Evolutionary conservation across 2,329 filamentous ascomycete genomes (phyloP).

Genomic region (Ambrosiella cleistominuta): DNA sequence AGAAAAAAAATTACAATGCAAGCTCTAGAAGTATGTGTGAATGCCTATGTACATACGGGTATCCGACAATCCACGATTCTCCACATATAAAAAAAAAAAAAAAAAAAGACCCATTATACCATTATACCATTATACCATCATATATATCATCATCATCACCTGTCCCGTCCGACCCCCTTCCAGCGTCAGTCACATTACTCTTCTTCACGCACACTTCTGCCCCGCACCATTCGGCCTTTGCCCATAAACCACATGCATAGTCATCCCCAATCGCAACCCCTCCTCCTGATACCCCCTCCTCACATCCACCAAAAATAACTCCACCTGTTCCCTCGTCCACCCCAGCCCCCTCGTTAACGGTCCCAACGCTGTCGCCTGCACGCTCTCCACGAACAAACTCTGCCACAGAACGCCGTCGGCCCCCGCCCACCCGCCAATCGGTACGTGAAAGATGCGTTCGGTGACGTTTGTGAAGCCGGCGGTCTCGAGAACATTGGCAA

Average conservation of each 20-base stretch:
- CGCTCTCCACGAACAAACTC: slow-evolving; percentile 30
- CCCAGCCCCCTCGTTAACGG: slow-evolving; percentile 32
- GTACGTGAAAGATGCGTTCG: slow-evolving; percentile 32
- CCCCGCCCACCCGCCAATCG: slow-evolving; percentile 36
- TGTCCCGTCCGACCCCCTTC: background rate
- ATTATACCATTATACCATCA: no score
- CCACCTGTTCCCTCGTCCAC: slow-evolving; percentile 31
- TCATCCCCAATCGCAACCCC: slow-evolving; percentile 33
- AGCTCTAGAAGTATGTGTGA: no score
- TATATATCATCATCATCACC: background rate
- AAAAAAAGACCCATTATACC: no score
- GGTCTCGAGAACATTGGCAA: slow-evolving; percentile 29
- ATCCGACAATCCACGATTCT: no score
- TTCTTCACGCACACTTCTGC: no score
- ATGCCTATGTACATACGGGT: no score
- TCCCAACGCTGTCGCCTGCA: slow-evolving; percentile 34
- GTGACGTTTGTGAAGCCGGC: slow-evolving; percentile 35
- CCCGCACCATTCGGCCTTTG: slow-evolving; percentile 26
- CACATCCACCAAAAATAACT: slow-evolving; percentile 30
- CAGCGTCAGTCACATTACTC: background rate
- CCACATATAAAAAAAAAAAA: no score
- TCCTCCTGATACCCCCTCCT: slow-evolving; percentile 31
- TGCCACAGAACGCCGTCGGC: slow-evolving; percentile 36
- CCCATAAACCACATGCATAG: slow-evolving; percentile 35
- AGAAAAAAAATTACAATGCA: no score